Evolutionary conservation across 192 early-diverging fungal species (phyloP).

Genomic region (Geranomyces variabilis): DNA sequence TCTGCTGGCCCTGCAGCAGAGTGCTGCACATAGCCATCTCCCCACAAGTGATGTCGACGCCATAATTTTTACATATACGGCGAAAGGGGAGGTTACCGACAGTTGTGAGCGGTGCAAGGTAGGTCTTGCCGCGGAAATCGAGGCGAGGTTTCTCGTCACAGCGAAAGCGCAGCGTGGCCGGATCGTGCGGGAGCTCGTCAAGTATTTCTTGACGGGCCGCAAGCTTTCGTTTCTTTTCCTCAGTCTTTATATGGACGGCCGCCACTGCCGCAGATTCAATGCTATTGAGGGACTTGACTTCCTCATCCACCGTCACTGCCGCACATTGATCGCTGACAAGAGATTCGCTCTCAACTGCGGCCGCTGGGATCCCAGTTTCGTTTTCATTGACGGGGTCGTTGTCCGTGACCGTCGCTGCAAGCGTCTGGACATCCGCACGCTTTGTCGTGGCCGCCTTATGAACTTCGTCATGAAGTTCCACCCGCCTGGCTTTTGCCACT

Average conservation of each 20-base stretch:
- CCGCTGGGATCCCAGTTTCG: too few species aligned
- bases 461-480: not conserved
- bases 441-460: not conserved
- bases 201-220: constrained; percentile 7
- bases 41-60: constrained; percentile 95
- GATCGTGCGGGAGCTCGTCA: constrained; percentile 44
- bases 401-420: not conserved
- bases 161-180: constrained; percentile 46
- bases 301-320: too few species aligned
- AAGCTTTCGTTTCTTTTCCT: not conserved
- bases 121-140: constrained; percentile 85
- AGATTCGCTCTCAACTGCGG: not conserved
- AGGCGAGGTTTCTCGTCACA: constrained; percentile 60
- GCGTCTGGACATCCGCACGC: too few species aligned
- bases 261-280: not conserved
- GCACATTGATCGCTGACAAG: not conserved
- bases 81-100: constrained; percentile 98
- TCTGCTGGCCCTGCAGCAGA: constrained; percentile 37
- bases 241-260: not conserved
- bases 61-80: constrained; percentile 88
- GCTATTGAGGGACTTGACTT: too few species aligned
- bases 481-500: constrained; percentile 20
- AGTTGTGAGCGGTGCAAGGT: constrained; percentile 94
- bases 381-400: too few species aligned
- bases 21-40: constrained; percentile 79